Percentiles rank a stretch among this genome's conserved stretches.
Evolutionary conservation across 2,329 filamentous ascomycete genomes (phyloP).

Genomic region (Sporothrix curviconia): DNA sequence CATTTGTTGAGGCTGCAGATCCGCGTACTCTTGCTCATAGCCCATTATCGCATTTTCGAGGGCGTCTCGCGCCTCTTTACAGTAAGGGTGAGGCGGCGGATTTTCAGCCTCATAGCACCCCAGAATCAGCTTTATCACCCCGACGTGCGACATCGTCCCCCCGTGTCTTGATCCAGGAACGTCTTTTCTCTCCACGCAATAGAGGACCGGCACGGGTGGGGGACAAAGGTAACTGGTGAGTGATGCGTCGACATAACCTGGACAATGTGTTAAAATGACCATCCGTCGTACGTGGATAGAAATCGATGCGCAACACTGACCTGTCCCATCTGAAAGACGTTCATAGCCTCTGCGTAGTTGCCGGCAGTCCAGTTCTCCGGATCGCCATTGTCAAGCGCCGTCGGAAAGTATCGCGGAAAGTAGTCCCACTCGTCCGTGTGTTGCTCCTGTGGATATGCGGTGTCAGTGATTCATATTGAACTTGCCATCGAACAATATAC

Average conservation of each 20-base stretch:
- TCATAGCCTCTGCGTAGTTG: not conserved
- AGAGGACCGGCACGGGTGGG: slow-evolving; percentile 3
- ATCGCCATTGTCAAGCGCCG: not conserved
- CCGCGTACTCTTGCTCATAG: no score
- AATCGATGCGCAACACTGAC: not conserved
- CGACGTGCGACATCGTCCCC: no score
- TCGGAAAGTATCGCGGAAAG: not conserved
- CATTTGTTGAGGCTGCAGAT: not conserved
- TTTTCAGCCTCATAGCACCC: no score
- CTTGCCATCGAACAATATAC: no score
- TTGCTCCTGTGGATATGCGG: slow-evolving; percentile 1
- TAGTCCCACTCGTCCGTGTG: slow-evolving; percentile 17
- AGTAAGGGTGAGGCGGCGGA: no score
- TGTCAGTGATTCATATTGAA: not conserved
- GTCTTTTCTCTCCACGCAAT: not conserved
- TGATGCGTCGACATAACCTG: not conserved
- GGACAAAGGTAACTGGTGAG: not conserved
- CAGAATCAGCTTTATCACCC: no score
- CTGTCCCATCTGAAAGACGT: slow-evolving; percentile 14
- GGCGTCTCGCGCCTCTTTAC: no score
- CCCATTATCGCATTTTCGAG: no score
- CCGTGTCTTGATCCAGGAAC: no score
- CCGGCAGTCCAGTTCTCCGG: slow-evolving; percentile 5
- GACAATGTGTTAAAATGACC: not conserved
- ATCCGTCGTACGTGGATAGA: not conserved